phyloP scores from a whole-genome alignment of 306 rosid species.

The Vachellia collinsii region DNA sequence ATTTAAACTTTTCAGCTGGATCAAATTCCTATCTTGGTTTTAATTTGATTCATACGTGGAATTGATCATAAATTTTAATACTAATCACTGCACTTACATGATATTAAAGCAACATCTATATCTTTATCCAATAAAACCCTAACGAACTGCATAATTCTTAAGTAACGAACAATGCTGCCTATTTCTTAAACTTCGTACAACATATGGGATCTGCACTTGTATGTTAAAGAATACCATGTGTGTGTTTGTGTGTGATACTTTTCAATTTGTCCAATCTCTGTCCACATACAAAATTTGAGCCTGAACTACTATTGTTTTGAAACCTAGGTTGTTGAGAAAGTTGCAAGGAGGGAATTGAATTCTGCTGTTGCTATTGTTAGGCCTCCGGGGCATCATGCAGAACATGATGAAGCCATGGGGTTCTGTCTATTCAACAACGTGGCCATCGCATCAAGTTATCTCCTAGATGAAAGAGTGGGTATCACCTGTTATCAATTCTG shows the following conservation, averaged over 20 bases:
- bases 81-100: not conserved
- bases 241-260: not conserved
- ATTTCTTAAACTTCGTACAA: not conserved
- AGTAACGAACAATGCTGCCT: not conserved
- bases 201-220: not conserved
- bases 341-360: constrained; percentile 78
- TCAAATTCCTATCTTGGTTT: not conserved
- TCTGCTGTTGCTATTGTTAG: constrained; percentile 87
- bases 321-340: constrained; percentile 69
- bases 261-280: not conserved
- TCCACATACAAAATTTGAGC: not conserved
- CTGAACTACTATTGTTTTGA: constrained; percentile 38
- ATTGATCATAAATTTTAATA: not conserved
- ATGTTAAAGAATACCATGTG: not conserved
- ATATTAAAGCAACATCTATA: not conserved
- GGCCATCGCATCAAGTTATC: constrained; percentile 73
- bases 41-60: not conserved
- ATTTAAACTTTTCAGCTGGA: not conserved
- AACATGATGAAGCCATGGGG: constrained; percentile 82
- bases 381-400: constrained; percentile 99
- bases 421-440: constrained; percentile 93
- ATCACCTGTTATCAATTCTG: constrained; percentile 19
- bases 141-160: not conserved
- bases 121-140: not conserved
- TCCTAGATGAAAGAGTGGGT: constrained; percentile 76